Conservation (phyloP, 1,139 yeast genomes). For the Dujonia santamariae region DNA sequence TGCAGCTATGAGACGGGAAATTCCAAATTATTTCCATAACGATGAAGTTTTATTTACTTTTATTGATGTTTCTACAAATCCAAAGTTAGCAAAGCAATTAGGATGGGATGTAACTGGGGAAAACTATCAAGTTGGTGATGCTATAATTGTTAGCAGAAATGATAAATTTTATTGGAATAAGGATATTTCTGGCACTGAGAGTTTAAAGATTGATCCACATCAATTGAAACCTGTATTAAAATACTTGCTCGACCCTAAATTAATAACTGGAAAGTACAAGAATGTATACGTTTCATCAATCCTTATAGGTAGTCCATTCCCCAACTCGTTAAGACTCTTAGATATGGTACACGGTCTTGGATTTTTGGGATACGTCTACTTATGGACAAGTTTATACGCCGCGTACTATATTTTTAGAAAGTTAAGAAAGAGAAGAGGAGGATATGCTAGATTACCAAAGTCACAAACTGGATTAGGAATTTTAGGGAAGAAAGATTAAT, state of each 20-base stretch:
- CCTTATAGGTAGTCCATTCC: constrained; percentile 46
- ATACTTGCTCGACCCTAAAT: constrained; percentile 30
- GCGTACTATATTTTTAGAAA: constrained; percentile 1
- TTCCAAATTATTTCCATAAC: constrained; percentile 43
- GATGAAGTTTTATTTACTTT: constrained; percentile 49
- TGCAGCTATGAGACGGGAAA: constrained; percentile 45
- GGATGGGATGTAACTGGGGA: constrained; percentile 43
- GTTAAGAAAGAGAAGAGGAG: constrained; percentile 9
- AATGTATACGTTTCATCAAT: constrained; percentile 15
- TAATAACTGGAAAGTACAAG: constrained; percentile 14
- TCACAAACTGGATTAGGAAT: constrained; percentile 15
- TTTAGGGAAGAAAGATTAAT: constrained; percentile 9
- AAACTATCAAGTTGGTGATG: constrained; percentile 42
- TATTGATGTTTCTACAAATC: constrained; percentile 45
- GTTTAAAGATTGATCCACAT: constrained; percentile 29
- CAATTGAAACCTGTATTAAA: constrained; percentile 25
- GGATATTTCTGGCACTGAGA: constrained; percentile 22
- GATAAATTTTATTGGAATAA: constrained; percentile 33
- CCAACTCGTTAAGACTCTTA: constrained; percentile 33
- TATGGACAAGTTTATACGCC: constrained; percentile 13
- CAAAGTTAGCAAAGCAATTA: constrained; percentile 25
- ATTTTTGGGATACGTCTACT: constrained; percentile 37
- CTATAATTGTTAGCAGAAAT: constrained; percentile 31
- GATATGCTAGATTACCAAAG: constrained; percentile 6
- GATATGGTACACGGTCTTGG: constrained; percentile 46